Evolutionary conservation across 768 basidiomycete genomes (phyloP).

Genomic region (Glaciozyma martinii): DNA sequence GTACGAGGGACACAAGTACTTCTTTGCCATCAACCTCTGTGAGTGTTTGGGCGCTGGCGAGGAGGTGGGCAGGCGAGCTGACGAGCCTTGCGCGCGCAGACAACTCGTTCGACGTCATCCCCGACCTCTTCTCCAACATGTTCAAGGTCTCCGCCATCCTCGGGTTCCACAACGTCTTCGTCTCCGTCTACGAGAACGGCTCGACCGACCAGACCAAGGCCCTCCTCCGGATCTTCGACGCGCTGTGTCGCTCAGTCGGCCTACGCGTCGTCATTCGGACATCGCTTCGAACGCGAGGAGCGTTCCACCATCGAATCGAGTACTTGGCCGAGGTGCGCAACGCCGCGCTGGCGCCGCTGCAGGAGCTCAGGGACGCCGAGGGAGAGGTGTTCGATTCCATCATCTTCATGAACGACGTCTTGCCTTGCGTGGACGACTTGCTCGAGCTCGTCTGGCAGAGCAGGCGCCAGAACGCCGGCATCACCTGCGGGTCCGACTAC

Average conservation of each 20-base stretch:
- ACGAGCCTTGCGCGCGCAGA: slow-evolving; percentile 39
- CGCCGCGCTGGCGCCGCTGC: slow-evolving; percentile 86
- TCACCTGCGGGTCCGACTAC: slow-evolving; percentile 96
- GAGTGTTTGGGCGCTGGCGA: neutral
- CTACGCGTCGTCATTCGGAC: slow-evolving; percentile 88
- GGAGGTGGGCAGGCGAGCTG: neutral
- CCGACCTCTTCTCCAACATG: slow-evolving; percentile 91
- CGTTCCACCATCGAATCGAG: slow-evolving; percentile 98
- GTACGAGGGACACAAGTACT: slow-evolving; percentile 68
- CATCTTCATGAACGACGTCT: slow-evolving; percentile 98
- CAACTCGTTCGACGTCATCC: slow-evolving; percentile 98
- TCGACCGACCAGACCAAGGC: slow-evolving; percentile 99
- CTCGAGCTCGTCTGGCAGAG: slow-evolving; percentile 97
- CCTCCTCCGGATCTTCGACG: slow-evolving; percentile 86
- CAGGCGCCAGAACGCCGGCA: slow-evolving; percentile 85
- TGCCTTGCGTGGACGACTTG: slow-evolving; percentile 94
- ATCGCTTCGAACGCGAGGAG: slow-evolving; percentile 81
- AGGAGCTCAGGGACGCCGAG: slow-evolving; percentile 82
- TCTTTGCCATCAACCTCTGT: slow-evolving; percentile 2
- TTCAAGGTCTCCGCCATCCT: slow-evolving; percentile 86
- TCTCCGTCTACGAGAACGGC: slow-evolving; percentile 98
- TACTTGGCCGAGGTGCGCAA: slow-evolving; percentile 99
- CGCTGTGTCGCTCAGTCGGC: slow-evolving; percentile 78
- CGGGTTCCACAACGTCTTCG: slow-evolving; percentile 95
- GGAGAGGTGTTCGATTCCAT: slow-evolving; percentile 94